These are phyloP conservation scores for Davidsoniella eucalypti DNA, from an alignment of 2,329 filamentous ascomycete genomes.

Conservation along the genomic window DNA sequence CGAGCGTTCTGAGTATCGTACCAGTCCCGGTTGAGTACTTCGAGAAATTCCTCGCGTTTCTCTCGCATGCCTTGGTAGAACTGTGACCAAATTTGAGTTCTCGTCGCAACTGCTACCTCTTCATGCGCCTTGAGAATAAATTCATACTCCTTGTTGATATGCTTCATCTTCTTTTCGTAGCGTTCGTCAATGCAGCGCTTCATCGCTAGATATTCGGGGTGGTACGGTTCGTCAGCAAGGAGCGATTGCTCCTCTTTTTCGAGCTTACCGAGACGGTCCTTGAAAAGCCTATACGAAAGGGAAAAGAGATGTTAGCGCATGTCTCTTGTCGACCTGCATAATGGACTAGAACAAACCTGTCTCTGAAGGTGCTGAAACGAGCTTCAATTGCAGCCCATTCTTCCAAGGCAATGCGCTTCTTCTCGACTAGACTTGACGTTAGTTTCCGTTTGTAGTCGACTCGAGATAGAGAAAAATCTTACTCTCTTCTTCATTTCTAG, in stretches of 20 bases:
- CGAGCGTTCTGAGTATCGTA: conserved; percentile 86
- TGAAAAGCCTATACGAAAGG: conserved; percentile 49
- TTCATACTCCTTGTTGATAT: conserved; percentile 56
- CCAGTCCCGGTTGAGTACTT: conserved; percentile 72
- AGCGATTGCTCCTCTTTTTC: conserved; percentile 53
- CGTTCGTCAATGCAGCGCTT: conserved; percentile 73
- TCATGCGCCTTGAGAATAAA: conserved; percentile 60
- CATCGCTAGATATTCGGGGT: conserved; percentile 83
- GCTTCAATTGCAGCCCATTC: conserved; percentile 68
- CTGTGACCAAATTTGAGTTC: conserved; percentile 74
- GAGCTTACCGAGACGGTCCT: conserved; percentile 69
- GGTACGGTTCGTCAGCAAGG: conserved; percentile 45
- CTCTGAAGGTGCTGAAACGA: conserved; percentile 74
- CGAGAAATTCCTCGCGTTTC: conserved; percentile 62
- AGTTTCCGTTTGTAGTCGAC: background rate
- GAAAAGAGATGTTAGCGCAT: conserved; percentile 16
- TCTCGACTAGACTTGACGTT: conserved; percentile 40
- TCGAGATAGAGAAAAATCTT: conserved; percentile 19
- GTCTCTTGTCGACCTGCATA: background rate
- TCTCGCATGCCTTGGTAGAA: conserved; percentile 80
- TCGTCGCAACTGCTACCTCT: conserved; percentile 60
- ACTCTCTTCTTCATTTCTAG: conserved; percentile 50
- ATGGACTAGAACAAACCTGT: conserved; percentile 38
- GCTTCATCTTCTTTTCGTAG: conserved; percentile 60
- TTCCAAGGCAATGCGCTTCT: conserved; percentile 65